A percentile compares a stretch with the other conserved stretches of the same genome.
Conservation (phyloP, 805 yeast species). For the Teunomyces lycoperdinae region DNA sequence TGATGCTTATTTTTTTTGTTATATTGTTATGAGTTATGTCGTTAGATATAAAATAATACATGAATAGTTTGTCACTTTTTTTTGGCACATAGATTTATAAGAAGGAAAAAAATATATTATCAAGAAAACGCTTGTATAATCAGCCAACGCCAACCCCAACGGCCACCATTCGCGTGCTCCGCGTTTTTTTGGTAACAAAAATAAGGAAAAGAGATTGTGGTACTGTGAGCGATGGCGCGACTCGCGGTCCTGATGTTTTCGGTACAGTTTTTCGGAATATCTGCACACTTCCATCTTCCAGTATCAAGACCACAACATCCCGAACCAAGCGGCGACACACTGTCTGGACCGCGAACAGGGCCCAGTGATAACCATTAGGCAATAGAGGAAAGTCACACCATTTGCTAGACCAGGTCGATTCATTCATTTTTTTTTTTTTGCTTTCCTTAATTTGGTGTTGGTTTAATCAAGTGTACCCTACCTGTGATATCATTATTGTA, state of each 20-base stretch:
- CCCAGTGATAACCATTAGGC: background rate
- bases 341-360: background rate
- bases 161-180: background rate
- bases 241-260: background rate
- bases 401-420: background rate
- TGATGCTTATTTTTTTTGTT: slow-evolving; percentile 1
- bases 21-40: slow-evolving; percentile 3
- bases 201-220: background rate
- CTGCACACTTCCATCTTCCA: background rate
- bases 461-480: too few relatives aligned
- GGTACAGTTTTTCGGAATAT: background rate
- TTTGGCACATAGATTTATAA: too few relatives aligned
- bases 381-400: background rate
- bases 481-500: background rate
- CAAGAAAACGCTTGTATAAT: too few relatives aligned
- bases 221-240: background rate
- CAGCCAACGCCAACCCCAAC: too few relatives aligned
- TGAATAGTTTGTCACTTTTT: background rate
- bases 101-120: too few relatives aligned
- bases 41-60: slow-evolving; percentile 3
- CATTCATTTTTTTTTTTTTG: background rate
- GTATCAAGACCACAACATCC: slow-evolving; percentile 1
- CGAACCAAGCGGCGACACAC: background rate
- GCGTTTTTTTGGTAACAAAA: background rate
- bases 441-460: background rate